Evolutionary conservation across 106 monocot species (phyloP).

Genomic region (Allium sativum): DNA sequence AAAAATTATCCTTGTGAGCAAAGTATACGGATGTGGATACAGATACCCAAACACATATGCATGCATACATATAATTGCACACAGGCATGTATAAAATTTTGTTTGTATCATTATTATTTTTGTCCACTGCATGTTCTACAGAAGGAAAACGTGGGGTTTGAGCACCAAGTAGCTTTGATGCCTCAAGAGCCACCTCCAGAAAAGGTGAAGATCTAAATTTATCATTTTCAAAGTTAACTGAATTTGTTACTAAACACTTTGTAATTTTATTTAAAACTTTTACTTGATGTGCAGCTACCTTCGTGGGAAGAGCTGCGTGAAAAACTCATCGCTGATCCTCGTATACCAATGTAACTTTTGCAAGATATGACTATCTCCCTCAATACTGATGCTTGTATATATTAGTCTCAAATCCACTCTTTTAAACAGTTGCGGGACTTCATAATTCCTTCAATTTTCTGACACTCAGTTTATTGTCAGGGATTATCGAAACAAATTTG

Average conservation of each 20-base stretch:
- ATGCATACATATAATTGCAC: too few relatives aligned
- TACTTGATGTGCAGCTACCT: slow-evolving; percentile 36
- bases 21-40: too few relatives aligned
- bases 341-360: slow-evolving; percentile 60
- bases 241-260: too few relatives aligned
- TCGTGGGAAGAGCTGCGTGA: slow-evolving; percentile 76
- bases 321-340: slow-evolving; percentile 60
- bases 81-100: too few relatives aligned
- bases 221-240: too few relatives aligned
- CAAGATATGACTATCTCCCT: not conserved
- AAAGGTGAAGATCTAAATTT: slow-evolving; percentile 13
- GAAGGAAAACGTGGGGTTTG: slow-evolving; percentile 80
- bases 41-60: too few relatives aligned
- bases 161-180: slow-evolving; percentile 63
- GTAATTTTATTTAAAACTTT: too few relatives aligned
- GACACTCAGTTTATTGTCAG: slow-evolving; percentile 19
- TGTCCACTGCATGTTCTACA: slow-evolving; percentile 10
- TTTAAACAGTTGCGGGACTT: too few relatives aligned
- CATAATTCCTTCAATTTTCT: not conserved
- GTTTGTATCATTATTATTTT: not conserved
- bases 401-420: too few relatives aligned
- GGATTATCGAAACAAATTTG: slow-evolving; percentile 47
- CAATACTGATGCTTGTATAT: too few relatives aligned
- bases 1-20: too few relatives aligned
- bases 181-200: slow-evolving; percentile 75